Base-by-base conservation (phyloP, 2,329 filamentous ascomycete genomes). In the Metarhizium guizhouense region DNA sequence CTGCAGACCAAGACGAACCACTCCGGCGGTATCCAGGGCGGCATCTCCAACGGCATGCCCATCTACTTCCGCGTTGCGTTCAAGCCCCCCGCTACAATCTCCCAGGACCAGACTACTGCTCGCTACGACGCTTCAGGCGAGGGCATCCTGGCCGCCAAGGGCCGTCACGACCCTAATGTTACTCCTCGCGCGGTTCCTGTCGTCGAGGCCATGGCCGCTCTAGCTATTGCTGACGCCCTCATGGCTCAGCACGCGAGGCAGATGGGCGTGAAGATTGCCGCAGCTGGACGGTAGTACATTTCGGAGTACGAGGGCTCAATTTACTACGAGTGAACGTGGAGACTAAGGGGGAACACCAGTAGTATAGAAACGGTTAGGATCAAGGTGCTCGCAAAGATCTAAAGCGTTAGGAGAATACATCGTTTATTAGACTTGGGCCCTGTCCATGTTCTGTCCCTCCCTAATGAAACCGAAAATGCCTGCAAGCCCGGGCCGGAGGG, bases 51-150 rank as follows among this genome's bases (percentile, higher is more conserved):
- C 72, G 94, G 93, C 56, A 89, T 90, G 42, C 87, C 86, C 57
- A 90, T 97, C 74, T 97, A 94, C 80, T 97, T 97, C 82, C 85
- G 88, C 52, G 86, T 96, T 5, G 92, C 84, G 16, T 97, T 97
- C 83, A 97, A 97, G 80, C 89, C 93, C 10, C 85, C 93, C 3
- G 92, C 93, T 34, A 97, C 94, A 3, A 97, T 97, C 67, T 87
- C 89, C 49, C 87, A 93, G 73, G 87, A 88, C 47, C 93, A 97
- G 76, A 80, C 79, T 14, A 97, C 94, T 0, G 85, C 86, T 8
- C 87, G 82, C 10, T 97, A 95, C 72, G 86, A 87, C 58, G 87
- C 86, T 49, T 75, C 79, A 10, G 67, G 68, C 13, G 83, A 88
- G 61, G 94, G 94, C 52, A 75, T 88, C 3, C 77, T 97, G 38